phyloP scores from a whole-genome alignment of 2,329 filamentous ascomycete genomes.

The Pezicula rhizophila region DNA sequence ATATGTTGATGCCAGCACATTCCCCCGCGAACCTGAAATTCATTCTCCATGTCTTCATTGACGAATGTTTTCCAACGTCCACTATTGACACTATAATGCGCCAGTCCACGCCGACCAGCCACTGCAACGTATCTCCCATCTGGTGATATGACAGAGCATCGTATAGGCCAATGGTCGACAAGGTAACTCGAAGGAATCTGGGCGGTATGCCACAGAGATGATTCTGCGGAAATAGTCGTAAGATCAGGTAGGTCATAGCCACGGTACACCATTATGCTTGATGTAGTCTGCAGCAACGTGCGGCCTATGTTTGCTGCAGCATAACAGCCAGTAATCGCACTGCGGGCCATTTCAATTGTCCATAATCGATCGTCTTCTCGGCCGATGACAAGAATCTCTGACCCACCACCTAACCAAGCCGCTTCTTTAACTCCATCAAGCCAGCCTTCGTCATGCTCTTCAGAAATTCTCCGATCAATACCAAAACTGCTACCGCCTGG shows the following conservation, averaged over 20 bases:
- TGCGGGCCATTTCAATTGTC: slow-evolving; percentile 87
- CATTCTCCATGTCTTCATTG: slow-evolving; percentile 74
- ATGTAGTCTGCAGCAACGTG: slow-evolving; percentile 81
- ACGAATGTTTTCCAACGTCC: slow-evolving; percentile 94
- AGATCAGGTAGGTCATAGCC: slow-evolving; percentile 89
- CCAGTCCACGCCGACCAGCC: slow-evolving; percentile 86
- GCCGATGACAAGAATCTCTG: slow-evolving; percentile 72
- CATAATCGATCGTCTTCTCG: slow-evolving; percentile 73
- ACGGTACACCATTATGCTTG: slow-evolving; percentile 84
- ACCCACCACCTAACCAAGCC: slow-evolving; percentile 82
- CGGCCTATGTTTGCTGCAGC: slow-evolving; percentile 85
- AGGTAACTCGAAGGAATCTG: slow-evolving; percentile 82
- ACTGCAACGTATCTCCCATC: slow-evolving; percentile 93
- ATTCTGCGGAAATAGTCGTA: slow-evolving; percentile 85
- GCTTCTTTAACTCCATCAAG: slow-evolving; percentile 71
- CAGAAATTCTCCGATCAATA: slow-evolving; percentile 57
- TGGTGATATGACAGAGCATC: slow-evolving; percentile 77
- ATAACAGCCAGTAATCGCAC: slow-evolving; percentile 87
- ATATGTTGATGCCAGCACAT: slow-evolving; percentile 99
- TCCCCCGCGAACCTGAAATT: slow-evolving; percentile 86
- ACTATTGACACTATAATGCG: slow-evolving; percentile 92
- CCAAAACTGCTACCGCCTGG: slow-evolving; percentile 78
- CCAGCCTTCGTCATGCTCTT: slow-evolving; percentile 73
- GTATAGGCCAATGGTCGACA: slow-evolving; percentile 88
- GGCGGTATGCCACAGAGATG: slow-evolving; percentile 90